Evolutionary conservation across 31 red algal species (phyloP), one percentile per base, ranked within the genome.

Genomic region (Asparagopsis taxiformis): DNA sequence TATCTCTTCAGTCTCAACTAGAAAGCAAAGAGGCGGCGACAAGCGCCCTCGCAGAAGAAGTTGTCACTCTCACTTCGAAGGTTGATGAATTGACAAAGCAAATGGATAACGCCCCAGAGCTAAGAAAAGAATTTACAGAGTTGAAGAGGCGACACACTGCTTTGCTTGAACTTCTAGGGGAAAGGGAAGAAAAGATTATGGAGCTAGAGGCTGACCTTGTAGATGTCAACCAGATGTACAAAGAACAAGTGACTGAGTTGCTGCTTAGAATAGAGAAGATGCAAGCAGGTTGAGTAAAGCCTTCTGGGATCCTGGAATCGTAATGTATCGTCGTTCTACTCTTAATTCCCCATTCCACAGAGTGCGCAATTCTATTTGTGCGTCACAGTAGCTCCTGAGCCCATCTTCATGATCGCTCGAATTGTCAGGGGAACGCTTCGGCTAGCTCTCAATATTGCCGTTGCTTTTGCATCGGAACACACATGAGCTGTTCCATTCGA

Each of bases 201-300:
- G 94, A 98, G 59, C 49, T 98, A 7, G 72, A 89, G 24, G 79
- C 84, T 1, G 94, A 98, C 57, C 44, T 98, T 19, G 61, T 35
- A 24, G 94, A 98, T 36, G 70, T 98, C 33, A 98, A 90, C 3
- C 74, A 50, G 37, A 91, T 91, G 69, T 98, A 90, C 78, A 89
- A 85, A 65, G 82, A 89, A 30, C 94, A 98, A 61, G 46, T 98
- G 2, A 82, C 86, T 15, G 84, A 93, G 39, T 57, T 98, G 29
- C 41, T 93, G 51, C 39, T 84, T 36, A 80, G 74, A 51, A 59
- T 96, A 25, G 92, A 96, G 76, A 56, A 78, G 17, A 51, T 75
- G 44, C 64, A 31, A 56, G 63, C 53, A 70, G 55, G 55, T 56
- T 30, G 50, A 36, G 22, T 41, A 24, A 56, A 36, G n/a, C 46